phyloP scores from a whole-genome alignment of 495 filamentous ascomycete species.

The Bacidia rubella region DNA sequence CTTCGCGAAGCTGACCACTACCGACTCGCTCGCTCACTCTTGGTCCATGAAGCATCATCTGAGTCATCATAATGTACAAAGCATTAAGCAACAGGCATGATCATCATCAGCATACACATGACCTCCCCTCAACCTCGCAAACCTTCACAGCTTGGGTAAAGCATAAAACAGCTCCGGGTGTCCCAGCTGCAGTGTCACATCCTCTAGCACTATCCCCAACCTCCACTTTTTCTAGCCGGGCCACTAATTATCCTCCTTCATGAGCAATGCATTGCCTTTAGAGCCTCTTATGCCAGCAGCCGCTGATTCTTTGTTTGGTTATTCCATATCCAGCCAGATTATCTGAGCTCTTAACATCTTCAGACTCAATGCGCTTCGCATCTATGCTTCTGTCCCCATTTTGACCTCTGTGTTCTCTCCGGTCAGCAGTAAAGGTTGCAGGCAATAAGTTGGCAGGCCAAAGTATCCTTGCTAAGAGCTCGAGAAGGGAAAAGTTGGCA shows the following conservation, averaged over 20 bases:
- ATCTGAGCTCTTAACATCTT: slow-evolving; percentile 16
- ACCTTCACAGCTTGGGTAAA: neutral
- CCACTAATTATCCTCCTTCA: slow-evolving; percentile 28
- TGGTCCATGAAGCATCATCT: no score
- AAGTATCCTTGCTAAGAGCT: slow-evolving; percentile 22
- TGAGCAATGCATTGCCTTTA: slow-evolving; percentile 5
- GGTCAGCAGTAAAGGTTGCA: slow-evolving; percentile 32
- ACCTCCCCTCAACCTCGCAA: no score
- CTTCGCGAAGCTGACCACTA: no score
- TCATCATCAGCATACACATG: no score
- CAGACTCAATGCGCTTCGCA: slow-evolving; percentile 15
- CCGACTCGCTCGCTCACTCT: no score
- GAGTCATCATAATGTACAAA: no score
- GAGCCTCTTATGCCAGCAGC: slow-evolving; percentile 6
- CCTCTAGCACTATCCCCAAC: slow-evolving; percentile 30
- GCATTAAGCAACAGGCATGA: no score
- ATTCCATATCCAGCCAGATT: slow-evolving; percentile 29
- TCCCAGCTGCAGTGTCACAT: slow-evolving; percentile 27
- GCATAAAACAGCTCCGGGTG: slow-evolving; percentile 10
- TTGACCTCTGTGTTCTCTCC: slow-evolving; percentile 22
- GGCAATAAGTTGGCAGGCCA: slow-evolving; percentile 23
- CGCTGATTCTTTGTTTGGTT: slow-evolving; percentile 16
- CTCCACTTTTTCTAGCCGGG: slow-evolving; percentile 32
- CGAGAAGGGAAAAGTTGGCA: slow-evolving; percentile 30
- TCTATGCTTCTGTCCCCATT: slow-evolving; percentile 25